Percentiles rank a stretch among this genome's conserved stretches.
phyloP scores from a whole-genome alignment of 345 rosid species.

The Psidium guajava region DNA sequence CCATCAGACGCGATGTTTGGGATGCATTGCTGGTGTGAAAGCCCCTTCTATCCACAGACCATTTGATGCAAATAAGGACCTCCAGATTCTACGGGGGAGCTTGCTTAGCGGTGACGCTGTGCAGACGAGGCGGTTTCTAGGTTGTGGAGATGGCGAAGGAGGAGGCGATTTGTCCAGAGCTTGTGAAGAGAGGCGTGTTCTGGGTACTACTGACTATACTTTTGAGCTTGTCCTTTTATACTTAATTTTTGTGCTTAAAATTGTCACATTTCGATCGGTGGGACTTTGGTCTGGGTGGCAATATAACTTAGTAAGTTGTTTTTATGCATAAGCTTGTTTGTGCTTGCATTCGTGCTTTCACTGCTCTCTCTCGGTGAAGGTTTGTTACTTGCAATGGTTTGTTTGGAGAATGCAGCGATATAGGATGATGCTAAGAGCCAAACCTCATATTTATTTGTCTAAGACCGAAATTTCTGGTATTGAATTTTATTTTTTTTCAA shows the following conservation, averaged over 20 bases:
- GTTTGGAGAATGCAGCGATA: not conserved
- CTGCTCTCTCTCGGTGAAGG: not conserved
- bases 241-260: not conserved
- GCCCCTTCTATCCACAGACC: conserved; percentile 9
- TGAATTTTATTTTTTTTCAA: not conserved
- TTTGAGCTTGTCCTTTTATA: not conserved
- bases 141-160: conserved; percentile 94
- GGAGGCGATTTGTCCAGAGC: conserved; percentile 68
- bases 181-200: conserved; percentile 67
- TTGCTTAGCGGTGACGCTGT: not conserved
- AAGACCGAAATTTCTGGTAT: not conserved
- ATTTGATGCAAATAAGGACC: conserved; percentile 7
- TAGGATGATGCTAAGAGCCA: not conserved
- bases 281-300: not conserved
- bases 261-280: not conserved
- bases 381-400: not conserved
- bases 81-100: conserved; percentile 1
- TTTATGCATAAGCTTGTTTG: not conserved
- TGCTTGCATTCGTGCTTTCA: not conserved
- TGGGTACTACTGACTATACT: conserved; percentile 35
- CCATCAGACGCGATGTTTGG: conserved; percentile 28
- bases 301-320: not conserved
- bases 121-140: conserved; percentile 69
- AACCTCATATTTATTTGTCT: not conserved
- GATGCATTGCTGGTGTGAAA: conserved; percentile 21